These are phyloP conservation scores for Vigna reflexopilosa DNA, from an alignment of 306 rosid genomes.

Conservation along the genomic window DNA sequence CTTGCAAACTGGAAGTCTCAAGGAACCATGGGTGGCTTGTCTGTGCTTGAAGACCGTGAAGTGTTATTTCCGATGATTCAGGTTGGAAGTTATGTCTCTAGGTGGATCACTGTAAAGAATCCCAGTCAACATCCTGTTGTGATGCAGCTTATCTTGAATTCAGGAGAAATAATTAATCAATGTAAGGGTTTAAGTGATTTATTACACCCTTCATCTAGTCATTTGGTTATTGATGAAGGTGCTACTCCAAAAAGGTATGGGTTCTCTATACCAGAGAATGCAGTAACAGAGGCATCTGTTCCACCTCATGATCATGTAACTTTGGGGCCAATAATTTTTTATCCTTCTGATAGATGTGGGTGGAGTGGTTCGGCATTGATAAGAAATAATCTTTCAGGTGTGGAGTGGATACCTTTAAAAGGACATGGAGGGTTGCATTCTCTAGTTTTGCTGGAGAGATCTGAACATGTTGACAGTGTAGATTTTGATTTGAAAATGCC, in stretches of 20 bases:
- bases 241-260: constrained; percentile 70
- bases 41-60: constrained; percentile 80
- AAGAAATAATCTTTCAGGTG: constrained; percentile 96
- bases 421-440: constrained; percentile 89
- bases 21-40: constrained; percentile 59
- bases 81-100: constrained; percentile 76
- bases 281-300: constrained; percentile 80
- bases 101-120: constrained; percentile 83
- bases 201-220: constrained; percentile 64
- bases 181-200: constrained; percentile 71
- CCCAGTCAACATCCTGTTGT: constrained; percentile 84
- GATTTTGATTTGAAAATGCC: constrained; percentile 70
- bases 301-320: constrained; percentile 68
- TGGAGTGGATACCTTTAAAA: constrained; percentile 77
- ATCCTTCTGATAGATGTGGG: constrained; percentile 75
- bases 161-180: constrained; percentile 72
- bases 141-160: constrained; percentile 88
- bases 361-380: constrained; percentile 93
- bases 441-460: constrained; percentile 67
- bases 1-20: constrained; percentile 90
- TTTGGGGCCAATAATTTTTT: constrained; percentile 82
- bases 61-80: constrained; percentile 74
- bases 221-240: constrained; percentile 63
- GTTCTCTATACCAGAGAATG: constrained; percentile 80
- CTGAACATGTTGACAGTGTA: constrained; percentile 64